Conservation (phyloP, 2,329 filamentous ascomycete species). For the Xylariaceae sp. region DNA sequence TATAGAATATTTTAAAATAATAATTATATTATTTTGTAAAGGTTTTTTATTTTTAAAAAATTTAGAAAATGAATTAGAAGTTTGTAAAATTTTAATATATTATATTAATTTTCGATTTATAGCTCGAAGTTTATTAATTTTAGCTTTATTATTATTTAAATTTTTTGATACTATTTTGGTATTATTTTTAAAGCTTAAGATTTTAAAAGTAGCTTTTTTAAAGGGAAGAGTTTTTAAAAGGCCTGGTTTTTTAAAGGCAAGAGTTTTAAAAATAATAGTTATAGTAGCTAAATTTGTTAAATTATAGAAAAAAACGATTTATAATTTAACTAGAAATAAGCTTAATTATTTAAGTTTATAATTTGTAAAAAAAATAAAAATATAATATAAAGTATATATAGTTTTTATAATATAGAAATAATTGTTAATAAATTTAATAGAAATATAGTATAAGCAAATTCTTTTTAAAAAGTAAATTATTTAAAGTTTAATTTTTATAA, state of each 20-base stretch:
- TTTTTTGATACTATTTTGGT: background rate
- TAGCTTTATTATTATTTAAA: background rate
- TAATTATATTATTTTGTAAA: background rate
- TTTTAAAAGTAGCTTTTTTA: no score
- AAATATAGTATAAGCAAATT: background rate
- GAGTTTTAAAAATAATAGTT: no score
- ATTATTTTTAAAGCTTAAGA: background rate
- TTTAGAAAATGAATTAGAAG: background rate
- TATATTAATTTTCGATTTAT: background rate
- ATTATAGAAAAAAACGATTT: no score
- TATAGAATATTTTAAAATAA: background rate
- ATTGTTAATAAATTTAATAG: background rate
- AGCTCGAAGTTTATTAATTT: background rate
- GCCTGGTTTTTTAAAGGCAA: no score
- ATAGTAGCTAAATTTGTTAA: no score
- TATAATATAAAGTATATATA: background rate
- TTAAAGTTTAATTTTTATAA: no score
- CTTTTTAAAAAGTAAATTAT: no score
- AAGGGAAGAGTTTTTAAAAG: no score
- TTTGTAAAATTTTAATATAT: background rate
- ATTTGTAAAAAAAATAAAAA: background rate
- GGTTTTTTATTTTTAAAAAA: background rate
- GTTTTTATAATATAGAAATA: background rate
- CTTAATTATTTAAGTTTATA: background rate
- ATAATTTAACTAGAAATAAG: no score